Conservation (phyloP, 371 early-diverging fungal species). For the Smittium mucronatum region DNA sequence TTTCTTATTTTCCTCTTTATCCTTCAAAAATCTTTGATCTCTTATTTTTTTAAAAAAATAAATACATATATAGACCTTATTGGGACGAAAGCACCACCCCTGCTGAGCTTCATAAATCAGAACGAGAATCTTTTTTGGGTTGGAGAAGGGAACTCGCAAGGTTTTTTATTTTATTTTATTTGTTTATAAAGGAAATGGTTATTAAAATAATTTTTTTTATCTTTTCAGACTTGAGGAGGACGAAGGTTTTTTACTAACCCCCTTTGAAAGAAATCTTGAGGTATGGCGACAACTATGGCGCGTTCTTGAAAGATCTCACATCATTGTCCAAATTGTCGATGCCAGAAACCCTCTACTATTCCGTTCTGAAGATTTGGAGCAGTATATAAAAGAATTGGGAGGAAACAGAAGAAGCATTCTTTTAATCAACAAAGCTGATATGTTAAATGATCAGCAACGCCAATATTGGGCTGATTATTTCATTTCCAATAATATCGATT, state of each 20-base stretch:
- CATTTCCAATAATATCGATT: conserved; percentile 59
- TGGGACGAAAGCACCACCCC: conserved; percentile 83
- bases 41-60: not conserved
- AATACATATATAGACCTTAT: conserved; percentile 53
- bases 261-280: conserved; percentile 98
- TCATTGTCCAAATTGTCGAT: conserved; percentile 99
- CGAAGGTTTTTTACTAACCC: conserved; percentile 80
- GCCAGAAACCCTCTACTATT: conserved; percentile 95
- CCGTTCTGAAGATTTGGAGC: conserved; percentile 82
- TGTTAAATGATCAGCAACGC: conserved; percentile 67
- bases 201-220: not conserved
- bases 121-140: conserved; percentile 74
- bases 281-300: conserved; percentile 99
- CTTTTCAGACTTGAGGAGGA: conserved; percentile 58
- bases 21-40: not conserved
- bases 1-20: conserved; percentile 16
- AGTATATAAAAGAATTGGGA: conserved; percentile 82
- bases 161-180: not conserved
- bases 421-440: conserved; percentile 97
- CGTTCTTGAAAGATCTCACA: conserved; percentile 93
- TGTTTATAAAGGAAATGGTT: not conserved
- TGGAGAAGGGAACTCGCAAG: conserved; percentile 86
- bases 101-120: conserved; percentile 62
- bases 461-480: conserved; percentile 85
- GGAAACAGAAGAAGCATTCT: conserved; percentile 66